Evolutionary conservation across 2,329 filamentous ascomycete genomes (phyloP), one percentile per base, ranked within the genome.

Genomic region (Aureobasidium vineae): DNA sequence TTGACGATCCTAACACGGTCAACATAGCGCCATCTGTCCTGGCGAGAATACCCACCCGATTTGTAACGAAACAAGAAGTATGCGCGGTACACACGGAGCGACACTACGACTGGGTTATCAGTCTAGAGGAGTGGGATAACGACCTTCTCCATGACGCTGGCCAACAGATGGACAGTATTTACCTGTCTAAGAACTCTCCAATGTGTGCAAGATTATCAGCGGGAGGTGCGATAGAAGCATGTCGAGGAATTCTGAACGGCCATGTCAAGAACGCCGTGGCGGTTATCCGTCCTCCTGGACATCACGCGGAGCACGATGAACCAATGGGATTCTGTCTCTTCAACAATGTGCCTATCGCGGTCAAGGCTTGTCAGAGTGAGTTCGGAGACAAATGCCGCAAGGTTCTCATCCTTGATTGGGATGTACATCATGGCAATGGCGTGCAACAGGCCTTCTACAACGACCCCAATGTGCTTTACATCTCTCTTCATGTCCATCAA

Each of bases 291-390:
- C 95, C 95, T 1, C 95, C 95, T 0, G 95, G 95, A 0, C 95
- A 99, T 73, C 95, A 99, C 77, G 95, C 95, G 0, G 95, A 99
- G 75, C 88, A 87, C 67, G 85, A 95, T 72, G 83, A 88, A 41
- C 86, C 94, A 0, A 95, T 97, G 84, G 95, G 95, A 0, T 99
- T 99, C 75, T 99, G 95, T 76, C 86, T 98, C 67, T 98, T 98
- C 80, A 97, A 99, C 80, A 99, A 99, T 73, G 95, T 98, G 3
- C 92, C 91, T 23, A 90, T 99, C 67, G 94, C 93, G 1, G 89
- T 92, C n/a, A 89, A 87, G 68, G 90, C 93, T 15, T 97, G 93
- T 75, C 92, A 97, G 75, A 81, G 84, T 63, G 88, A 92, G 68
- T 95, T 90, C 71, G 90, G 90, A 1, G 86, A 94, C 3, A 80